A percentile compares a stretch with the other conserved stretches of the same genome.
Evolutionary conservation across 495 filamentous ascomycete species (phyloP).

Genomic region (Glarea lozoyensis): DNA sequence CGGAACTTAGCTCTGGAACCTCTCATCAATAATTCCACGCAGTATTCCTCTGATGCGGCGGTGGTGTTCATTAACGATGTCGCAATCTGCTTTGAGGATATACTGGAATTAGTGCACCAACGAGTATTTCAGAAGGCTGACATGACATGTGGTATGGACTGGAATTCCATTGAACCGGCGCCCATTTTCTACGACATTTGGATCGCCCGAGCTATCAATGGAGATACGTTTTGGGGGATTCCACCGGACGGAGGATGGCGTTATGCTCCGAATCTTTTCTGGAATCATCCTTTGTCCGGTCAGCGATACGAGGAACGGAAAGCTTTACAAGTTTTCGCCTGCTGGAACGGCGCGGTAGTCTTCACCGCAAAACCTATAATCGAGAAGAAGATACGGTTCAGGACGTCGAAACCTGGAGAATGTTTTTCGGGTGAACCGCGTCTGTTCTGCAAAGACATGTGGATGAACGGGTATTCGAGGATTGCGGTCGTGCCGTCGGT

Average conservation of each 20-base stretch:
- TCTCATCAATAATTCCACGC: slow-evolving; percentile 16
- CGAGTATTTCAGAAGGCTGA: slow-evolving; percentile 31
- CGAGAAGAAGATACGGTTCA: slow-evolving; percentile 27
- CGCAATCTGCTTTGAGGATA: slow-evolving; percentile 39
- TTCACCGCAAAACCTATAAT: slow-evolving; percentile 27
- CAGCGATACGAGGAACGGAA: slow-evolving; percentile 18
- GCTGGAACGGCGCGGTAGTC: slow-evolving; percentile 40
- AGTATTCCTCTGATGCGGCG: slow-evolving; percentile 23
- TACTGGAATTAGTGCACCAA: slow-evolving; percentile 42
- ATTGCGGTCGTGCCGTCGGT: slow-evolving; percentile 41
- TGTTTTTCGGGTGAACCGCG: slow-evolving; percentile 39
- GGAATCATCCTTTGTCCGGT: slow-evolving; percentile 26
- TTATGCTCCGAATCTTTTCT: slow-evolving; percentile 36
- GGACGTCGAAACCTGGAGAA: slow-evolving; percentile 26
- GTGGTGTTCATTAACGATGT: slow-evolving; percentile 44
- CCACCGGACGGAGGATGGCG: slow-evolving; percentile 34
- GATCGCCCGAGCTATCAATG: slow-evolving; percentile 37
- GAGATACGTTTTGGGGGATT: slow-evolving; percentile 42
- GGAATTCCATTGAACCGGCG: slow-evolving; percentile 29
- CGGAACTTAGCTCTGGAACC: slow-evolving; percentile 38
- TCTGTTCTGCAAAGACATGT: slow-evolving; percentile 42
- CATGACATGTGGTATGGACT: slow-evolving; percentile 48
- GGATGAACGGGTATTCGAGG: slow-evolving; percentile 32
- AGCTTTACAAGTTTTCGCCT: slow-evolving; percentile 46
- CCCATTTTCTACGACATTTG: slow-evolving; percentile 44